phyloP scores from a whole-genome alignment of 2,329 filamentous ascomycete genomes.

The Lasiodiplodia hormozganensis region DNA sequence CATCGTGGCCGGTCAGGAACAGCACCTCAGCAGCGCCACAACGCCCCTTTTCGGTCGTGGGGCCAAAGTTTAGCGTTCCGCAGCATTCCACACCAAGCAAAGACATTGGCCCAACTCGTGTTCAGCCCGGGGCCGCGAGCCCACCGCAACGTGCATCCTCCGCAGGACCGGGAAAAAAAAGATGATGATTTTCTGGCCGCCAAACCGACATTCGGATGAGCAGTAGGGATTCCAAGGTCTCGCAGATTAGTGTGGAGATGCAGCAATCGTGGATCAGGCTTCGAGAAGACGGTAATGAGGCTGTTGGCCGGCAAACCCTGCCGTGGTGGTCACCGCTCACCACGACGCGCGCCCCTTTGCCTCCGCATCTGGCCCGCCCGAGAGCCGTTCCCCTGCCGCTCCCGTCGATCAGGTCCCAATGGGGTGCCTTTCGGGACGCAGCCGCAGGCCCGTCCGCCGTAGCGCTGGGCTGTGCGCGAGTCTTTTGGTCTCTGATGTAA shows the following conservation, averaged over 20 bases:
- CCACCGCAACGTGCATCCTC: too few relatives aligned
- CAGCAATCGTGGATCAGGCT: slow-evolving; percentile 18
- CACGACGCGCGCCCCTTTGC: slow-evolving; percentile 13
- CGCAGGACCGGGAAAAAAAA: background rate
- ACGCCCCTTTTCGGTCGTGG: slow-evolving; percentile 14
- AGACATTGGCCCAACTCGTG: background rate
- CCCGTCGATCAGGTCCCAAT: slow-evolving; percentile 17
- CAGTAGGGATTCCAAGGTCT: slow-evolving; percentile 7
- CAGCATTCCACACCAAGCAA: background rate
- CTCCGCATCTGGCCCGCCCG: slow-evolving; percentile 1
- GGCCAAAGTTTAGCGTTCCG: slow-evolving; percentile 10
- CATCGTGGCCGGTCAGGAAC: slow-evolving; percentile 10
- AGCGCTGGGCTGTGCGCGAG: slow-evolving; percentile 10
- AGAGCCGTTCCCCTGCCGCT: slow-evolving; percentile 6
- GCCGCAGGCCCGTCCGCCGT: slow-evolving; percentile 18
- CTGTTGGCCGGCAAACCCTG: slow-evolving; percentile 11
- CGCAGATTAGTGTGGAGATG: slow-evolving; percentile 19
- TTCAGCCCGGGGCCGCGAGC: background rate
- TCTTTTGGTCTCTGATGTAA: slow-evolving; percentile 16
- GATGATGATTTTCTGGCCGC: slow-evolving; percentile 11
- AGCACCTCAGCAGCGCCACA: slow-evolving; percentile 16
- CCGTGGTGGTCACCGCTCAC: slow-evolving; percentile 22
- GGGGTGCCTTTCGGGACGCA: slow-evolving; percentile 1
- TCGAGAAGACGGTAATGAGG: slow-evolving; percentile 16
- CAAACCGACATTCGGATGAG: slow-evolving; percentile 8